Percentiles rank a stretch among this genome's conserved stretches.
These are phyloP conservation scores for Verticillium albo-atrum DNA, from an alignment of 2,329 filamentous ascomycete genomes.

Conservation along the genomic window DNA sequence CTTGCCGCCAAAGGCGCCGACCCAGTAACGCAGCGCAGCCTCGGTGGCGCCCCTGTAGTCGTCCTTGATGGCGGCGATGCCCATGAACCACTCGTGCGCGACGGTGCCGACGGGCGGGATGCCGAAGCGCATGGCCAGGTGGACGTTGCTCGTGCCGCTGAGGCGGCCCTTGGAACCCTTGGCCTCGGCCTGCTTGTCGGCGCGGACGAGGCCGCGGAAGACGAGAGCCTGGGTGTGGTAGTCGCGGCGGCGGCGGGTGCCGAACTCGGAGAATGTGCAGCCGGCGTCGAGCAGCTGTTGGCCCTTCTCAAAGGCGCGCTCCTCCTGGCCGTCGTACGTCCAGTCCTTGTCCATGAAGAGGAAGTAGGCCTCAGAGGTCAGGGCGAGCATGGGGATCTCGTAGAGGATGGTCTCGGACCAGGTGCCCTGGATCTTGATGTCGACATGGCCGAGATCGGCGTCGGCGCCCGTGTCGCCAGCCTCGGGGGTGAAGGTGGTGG, in stretches of 20 bases:
- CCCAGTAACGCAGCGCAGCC: constrained; percentile 80
- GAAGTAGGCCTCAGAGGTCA: constrained; percentile 96
- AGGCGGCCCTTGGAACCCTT: constrained; percentile 68
- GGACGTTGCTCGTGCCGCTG: constrained; percentile 91
- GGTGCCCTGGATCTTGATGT: constrained; percentile 71
- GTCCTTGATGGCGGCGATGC: constrained; percentile 83
- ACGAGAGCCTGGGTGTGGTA: constrained; percentile 95
- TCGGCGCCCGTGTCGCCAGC: constrained; percentile 56
- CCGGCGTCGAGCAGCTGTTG: constrained; percentile 71
- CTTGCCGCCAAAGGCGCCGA: constrained; percentile 81
- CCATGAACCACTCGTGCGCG: constrained; percentile 99
- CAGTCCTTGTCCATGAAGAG: constrained; percentile 93
- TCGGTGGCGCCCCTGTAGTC: constrained; percentile 85
- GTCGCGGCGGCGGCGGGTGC: constrained; percentile 80
- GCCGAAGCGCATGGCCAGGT: constrained; percentile 90
- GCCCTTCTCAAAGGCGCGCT: constrained; percentile 80
- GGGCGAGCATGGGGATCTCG: constrained; percentile 87
- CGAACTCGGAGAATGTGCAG: constrained; percentile 91
- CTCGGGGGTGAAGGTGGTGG: constrained; percentile 58
- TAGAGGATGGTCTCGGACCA: constrained; percentile 98
- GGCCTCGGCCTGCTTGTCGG: constrained; percentile 64
- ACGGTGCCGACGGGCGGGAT: constrained; percentile 81
- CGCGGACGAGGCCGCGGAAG: constrained; percentile 77
- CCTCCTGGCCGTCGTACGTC: constrained; percentile 81
- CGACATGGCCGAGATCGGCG: constrained; percentile 67